A percentile compares a stretch with the other conserved stretches of the same genome.
Conservation (phyloP, 1,284 basidiomycete species). For the Meira nashicola region DNA sequence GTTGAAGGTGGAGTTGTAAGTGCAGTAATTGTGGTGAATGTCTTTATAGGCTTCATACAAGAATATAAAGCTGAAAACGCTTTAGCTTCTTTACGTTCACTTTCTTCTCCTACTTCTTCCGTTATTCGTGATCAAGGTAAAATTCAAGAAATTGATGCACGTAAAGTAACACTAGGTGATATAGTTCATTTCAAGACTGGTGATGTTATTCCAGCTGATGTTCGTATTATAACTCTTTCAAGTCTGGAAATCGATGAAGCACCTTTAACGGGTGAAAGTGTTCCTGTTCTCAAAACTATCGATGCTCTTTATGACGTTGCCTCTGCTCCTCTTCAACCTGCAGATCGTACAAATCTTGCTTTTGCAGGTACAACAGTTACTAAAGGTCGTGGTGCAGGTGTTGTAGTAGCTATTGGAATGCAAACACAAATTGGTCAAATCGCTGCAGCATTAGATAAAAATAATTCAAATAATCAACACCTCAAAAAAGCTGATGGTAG, state of each 20-base stretch:
- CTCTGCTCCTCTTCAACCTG: constrained; percentile 12
- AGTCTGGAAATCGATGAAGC: constrained; percentile 47
- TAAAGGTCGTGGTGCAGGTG: constrained; percentile 39
- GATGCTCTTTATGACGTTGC: constrained; percentile 24
- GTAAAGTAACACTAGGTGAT: constrained; percentile 56
- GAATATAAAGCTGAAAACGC: constrained; percentile 47
- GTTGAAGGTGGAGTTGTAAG: constrained; percentile 23
- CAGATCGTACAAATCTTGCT: constrained; percentile 39
- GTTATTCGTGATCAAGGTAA: constrained; percentile 27
- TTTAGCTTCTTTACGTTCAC: constrained; percentile 41
- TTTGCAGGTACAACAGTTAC: constrained; percentile 43
- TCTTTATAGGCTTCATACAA: constrained; percentile 43
- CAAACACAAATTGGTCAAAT: constrained; percentile 44
- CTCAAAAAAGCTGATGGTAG: not conserved
- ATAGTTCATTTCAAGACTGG: constrained; percentile 55
- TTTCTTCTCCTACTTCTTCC: constrained; percentile 38
- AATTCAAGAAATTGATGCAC: constrained; percentile 22
- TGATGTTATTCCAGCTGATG: constrained; percentile 41
- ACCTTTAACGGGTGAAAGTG: constrained; percentile 41
- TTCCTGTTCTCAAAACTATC: constrained; percentile 38
- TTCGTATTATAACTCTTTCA: constrained; percentile 31
- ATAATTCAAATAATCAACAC: constrained; percentile 10
- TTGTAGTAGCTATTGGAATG: constrained; percentile 40
- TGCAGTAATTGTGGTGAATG: constrained; percentile 37
- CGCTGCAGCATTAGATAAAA: constrained; percentile 36